phyloP scores from a whole-genome alignment of 257 asterid species.

The Henckelia pumila region DNA sequence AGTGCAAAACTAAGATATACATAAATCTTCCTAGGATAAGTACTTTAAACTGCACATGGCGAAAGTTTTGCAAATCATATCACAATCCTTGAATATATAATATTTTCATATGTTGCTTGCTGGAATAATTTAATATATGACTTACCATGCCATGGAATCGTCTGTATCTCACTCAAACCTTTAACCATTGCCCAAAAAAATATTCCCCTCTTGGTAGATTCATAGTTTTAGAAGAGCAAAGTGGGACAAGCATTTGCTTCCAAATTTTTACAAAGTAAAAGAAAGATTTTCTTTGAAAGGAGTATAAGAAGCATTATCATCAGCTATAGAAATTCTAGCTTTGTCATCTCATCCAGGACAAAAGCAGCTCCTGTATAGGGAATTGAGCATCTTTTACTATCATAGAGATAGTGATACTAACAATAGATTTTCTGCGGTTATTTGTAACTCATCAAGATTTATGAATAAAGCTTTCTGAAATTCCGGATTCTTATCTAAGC shows the following conservation, averaged over 20 bases:
- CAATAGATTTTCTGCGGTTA: neutral
- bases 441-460: neutral
- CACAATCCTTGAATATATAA: neutral
- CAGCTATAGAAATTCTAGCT: too few species aligned
- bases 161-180: neutral
- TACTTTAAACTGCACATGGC: neutral
- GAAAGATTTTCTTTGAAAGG: neutral
- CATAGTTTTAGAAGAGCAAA: neutral
- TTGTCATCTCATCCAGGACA: neutral
- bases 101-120: neutral
- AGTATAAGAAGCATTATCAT: too few species aligned
- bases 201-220: neutral
- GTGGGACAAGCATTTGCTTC: neutral
- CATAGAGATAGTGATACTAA: neutral
- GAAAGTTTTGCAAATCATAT: too few species aligned
- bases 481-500: neutral
- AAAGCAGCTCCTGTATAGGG: neutral
- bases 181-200: neutral
- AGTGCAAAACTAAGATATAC: conserved; percentile 12
- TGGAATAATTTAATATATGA: neutral
- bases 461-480: neutral
- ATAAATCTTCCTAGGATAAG: neutral
- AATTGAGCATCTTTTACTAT: neutral
- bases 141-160: neutral
- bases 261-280: neutral